Conservation (phyloP, 305 asterid species). For the Plantago coronopus region DNA sequence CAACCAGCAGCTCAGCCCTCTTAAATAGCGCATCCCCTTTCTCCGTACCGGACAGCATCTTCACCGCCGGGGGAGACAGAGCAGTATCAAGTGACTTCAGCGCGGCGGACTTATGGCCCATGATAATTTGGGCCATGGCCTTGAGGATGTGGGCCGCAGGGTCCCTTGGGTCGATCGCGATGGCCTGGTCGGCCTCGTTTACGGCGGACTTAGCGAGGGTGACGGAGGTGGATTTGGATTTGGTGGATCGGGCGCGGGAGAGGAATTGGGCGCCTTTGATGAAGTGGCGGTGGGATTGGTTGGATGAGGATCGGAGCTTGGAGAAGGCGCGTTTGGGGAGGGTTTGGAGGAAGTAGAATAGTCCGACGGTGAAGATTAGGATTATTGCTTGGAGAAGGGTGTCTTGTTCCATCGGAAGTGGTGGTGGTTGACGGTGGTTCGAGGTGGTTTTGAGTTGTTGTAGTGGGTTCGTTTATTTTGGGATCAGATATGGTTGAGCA, state of each 20-base stretch:
- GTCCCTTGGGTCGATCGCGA: slow-evolving; percentile 64
- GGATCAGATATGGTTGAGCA: too few relatives aligned
- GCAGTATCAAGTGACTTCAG: slow-evolving; percentile 61
- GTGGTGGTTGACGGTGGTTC: not conserved
- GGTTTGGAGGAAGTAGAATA: slow-evolving; percentile 52
- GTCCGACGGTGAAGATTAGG: slow-evolving; percentile 36
- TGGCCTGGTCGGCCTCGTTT: slow-evolving; percentile 69
- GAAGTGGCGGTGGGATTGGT: slow-evolving; percentile 72
- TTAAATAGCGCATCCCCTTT: slow-evolving; percentile 68
- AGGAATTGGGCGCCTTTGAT: slow-evolving; percentile 75
- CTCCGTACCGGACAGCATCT: slow-evolving; percentile 50
- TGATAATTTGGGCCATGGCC: slow-evolving; percentile 59
- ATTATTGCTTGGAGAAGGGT: slow-evolving; percentile 44
- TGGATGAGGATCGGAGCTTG: slow-evolving; percentile 55
- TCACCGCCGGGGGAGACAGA: slow-evolving; percentile 63
- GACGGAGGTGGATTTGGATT: slow-evolving; percentile 38
- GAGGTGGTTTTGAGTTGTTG: not conserved
- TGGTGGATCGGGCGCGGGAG: slow-evolving; percentile 64
- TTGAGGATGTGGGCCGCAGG: slow-evolving; percentile 78
- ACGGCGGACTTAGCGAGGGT: slow-evolving; percentile 73
- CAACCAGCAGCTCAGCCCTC: slow-evolving; percentile 70
- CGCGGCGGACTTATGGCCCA: slow-evolving; percentile 68
- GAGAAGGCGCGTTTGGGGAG: slow-evolving; percentile 59
- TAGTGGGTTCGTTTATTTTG: too few relatives aligned
- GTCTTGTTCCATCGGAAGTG: slow-evolving; percentile 44